Conservation (phyloP, 257 asterid genomes). For the Ligustrum vulgare region DNA sequence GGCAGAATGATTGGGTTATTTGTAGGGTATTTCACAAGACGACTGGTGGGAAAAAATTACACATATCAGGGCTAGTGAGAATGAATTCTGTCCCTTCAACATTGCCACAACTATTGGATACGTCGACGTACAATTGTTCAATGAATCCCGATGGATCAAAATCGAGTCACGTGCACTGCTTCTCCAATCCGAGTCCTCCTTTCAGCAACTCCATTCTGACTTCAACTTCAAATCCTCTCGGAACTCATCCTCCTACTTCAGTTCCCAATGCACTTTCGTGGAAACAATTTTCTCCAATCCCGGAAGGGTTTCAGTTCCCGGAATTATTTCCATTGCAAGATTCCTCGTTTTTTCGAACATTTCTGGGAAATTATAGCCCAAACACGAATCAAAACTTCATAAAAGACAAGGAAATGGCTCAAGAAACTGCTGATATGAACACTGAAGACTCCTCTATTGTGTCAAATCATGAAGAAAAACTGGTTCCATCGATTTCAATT, state of each 20-base stretch:
- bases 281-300: constrained; percentile 41
- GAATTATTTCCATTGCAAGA: constrained; percentile 31
- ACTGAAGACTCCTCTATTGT: constrained; percentile 45
- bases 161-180: constrained; percentile 81
- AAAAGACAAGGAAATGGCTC: constrained; percentile 45
- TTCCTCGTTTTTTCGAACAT: constrained; percentile 28
- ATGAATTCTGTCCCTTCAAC: constrained; percentile 27
- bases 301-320: constrained; percentile 33
- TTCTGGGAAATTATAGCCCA: constrained; percentile 41
- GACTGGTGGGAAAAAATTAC: constrained; percentile 72
- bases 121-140: constrained; percentile 30
- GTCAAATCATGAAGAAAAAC: constrained; percentile 47
- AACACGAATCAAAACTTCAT: constrained; percentile 34
- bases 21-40: constrained; percentile 86
- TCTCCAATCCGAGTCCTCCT: constrained; percentile 62
- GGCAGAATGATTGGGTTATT: constrained; percentile 93
- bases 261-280: constrained; percentile 27
- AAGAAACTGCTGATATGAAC: constrained; percentile 50
- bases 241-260: constrained; percentile 27
- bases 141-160: constrained; percentile 24
- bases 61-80: constrained; percentile 58
- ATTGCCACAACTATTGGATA: constrained; percentile 67
- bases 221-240: constrained; percentile 32
- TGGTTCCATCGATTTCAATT: constrained; percentile 28
- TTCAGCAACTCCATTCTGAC: constrained; percentile 28